Base-by-base conservation (phyloP, 1,139 yeast species). In the Protomyces gravidus region DNA sequence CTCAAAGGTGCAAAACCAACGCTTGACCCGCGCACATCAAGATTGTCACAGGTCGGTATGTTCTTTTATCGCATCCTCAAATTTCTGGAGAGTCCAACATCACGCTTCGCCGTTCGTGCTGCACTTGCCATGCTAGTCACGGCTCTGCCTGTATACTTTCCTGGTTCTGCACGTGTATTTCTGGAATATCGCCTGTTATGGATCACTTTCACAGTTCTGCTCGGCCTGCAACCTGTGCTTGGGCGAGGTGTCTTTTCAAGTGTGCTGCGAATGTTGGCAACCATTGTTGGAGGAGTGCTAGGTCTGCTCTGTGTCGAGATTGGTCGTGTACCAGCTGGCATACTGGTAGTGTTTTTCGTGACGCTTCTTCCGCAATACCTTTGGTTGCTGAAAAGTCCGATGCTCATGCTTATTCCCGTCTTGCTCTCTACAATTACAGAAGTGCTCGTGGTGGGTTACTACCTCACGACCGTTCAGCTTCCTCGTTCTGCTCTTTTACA, bases 91-190 rank as follows among this genome's bases (percentile, higher is more conserved):
- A 40, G 53, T 33, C 30, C 45, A 6, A 49, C 42, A 5, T 48
- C 53, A 11, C 48, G 48, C 2, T 55, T 55, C 23, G 59, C 49
- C n/a, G 23, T 48, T 11, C 47, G 59, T 27, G 59, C 59, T 7
- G 59, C 59, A 23, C n/a, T 55, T 9, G 59, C 53, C 6, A 55
- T 55, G 59, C 26, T 27, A 7, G 53, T 36, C 4, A 40, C 42
- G n/a, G 40, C 59, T 13, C 25, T 55, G 45, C 59, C 59, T 4
- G 59, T 51, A 6, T 55, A 47, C 19, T 55, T 55, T 39, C 59
- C 48, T 5, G 53, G 40, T 28, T 48, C 53, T 2, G 28, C 36
- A 13, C 25, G 40, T 7, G 42, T 30, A 3, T 55, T 55, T 23
- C 48, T 55, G n/a, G 32, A 42, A 13, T 55, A 39, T 28, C 51